Evolutionary conservation across 2,329 filamentous ascomycete species (phyloP).

Genomic region (Phialophora tarda): DNA sequence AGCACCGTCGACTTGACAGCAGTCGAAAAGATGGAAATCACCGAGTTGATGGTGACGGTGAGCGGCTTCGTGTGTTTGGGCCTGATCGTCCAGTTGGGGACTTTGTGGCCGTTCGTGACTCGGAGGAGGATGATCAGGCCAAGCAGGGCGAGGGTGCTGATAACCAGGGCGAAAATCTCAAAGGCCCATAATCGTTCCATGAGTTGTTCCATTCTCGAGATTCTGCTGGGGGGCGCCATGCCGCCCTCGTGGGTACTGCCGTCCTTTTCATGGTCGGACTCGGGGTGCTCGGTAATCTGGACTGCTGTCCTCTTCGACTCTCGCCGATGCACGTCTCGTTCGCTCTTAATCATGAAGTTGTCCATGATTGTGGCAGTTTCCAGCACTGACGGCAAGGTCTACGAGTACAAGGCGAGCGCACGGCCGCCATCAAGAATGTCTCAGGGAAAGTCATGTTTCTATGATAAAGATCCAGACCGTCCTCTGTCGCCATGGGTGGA

Average conservation of each 20-base stretch:
- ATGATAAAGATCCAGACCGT: background rate
- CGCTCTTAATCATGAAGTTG: background rate
- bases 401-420: background rate
- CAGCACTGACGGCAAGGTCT: background rate
- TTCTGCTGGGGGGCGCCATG: background rate
- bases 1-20: conserved; percentile 42
- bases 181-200: conserved; percentile 23
- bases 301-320: conserved; percentile 1
- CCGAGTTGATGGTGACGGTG: conserved; percentile 38
- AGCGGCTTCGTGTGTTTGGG: conserved; percentile 13
- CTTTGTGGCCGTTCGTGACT: conserved; percentile 10
- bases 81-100: conserved; percentile 16
- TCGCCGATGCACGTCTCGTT: conserved; percentile 1
- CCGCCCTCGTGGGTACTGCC: background rate
- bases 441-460: background rate
- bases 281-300: conserved; percentile 2
- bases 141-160: conserved; percentile 14
- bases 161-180: conserved; percentile 21
- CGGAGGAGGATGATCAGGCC: conserved; percentile 21
- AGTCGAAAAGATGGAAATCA: conserved; percentile 42
- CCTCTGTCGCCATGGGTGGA: background rate
- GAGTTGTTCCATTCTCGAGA: conserved; percentile 1
- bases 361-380: background rate
- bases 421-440: background rate
- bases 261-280: background rate